Conservation (phyloP, 306 rosid species). For the Prinsepia uniflora region DNA sequence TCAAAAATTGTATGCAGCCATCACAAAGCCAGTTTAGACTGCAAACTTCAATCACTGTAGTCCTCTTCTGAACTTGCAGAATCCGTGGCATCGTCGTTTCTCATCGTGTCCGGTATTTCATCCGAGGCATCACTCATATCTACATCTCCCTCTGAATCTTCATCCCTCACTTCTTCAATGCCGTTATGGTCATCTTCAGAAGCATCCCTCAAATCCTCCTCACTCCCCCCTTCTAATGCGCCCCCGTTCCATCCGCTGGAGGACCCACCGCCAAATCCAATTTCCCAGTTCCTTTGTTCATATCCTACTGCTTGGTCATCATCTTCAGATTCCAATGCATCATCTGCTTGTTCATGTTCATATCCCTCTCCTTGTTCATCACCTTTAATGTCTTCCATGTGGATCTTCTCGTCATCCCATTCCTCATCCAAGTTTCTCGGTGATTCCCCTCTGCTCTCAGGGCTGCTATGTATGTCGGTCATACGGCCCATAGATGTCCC, state of each 20-base stretch:
- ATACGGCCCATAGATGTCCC: constrained; percentile 44
- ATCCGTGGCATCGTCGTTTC: constrained; percentile 58
- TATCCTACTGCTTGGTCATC: constrained; percentile 72
- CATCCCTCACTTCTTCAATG: constrained; percentile 58
- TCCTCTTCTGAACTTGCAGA: constrained; percentile 75
- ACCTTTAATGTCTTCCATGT: constrained; percentile 43
- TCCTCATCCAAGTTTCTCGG: constrained; percentile 61
- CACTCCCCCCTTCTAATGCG: constrained; percentile 52
- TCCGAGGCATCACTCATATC: constrained; percentile 74
- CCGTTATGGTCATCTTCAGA: constrained; percentile 76
- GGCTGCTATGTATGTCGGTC: constrained; percentile 32
- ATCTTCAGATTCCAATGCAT: constrained; percentile 77
- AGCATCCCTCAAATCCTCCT: constrained; percentile 64
- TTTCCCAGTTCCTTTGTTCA: constrained; percentile 81
- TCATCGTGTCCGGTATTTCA: constrained; percentile 43
- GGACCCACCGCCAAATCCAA: constrained; percentile 57
- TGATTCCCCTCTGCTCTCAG: constrained; percentile 54
- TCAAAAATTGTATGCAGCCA: constrained; percentile 45
- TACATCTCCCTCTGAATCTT: constrained; percentile 62
- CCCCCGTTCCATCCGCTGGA: constrained; percentile 60
- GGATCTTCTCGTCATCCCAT: constrained; percentile 67
- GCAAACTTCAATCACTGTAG: constrained; percentile 59
- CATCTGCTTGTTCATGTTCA: constrained; percentile 43
- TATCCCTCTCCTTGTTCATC: constrained; percentile 34
- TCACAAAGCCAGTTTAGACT: constrained; percentile 25